phyloP scores from a whole-genome alignment of 208 protist species.

The Acanthamoeba rhysodes region DNA sequence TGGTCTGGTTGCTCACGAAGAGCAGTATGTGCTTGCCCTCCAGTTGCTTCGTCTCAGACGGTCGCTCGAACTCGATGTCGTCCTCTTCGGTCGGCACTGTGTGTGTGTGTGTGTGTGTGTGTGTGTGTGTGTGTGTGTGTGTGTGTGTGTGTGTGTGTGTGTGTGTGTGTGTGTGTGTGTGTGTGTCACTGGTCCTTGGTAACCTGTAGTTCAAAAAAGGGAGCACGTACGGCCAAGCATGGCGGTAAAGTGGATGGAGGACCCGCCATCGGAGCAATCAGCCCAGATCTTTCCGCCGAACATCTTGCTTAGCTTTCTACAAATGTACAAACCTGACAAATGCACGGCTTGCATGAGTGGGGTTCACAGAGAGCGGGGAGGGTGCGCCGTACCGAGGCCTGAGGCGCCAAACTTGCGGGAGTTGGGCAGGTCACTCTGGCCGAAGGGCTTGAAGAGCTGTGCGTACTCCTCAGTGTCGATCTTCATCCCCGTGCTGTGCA shows the following conservation, averaged over 20 bases:
- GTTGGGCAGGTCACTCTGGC: not conserved
- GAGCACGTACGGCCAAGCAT: not conserved
- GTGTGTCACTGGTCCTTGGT: too few species aligned
- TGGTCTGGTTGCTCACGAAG: not conserved
- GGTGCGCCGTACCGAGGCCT: not conserved
- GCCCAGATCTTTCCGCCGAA: conserved; percentile 16
- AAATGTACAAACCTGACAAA: conserved; percentile 24
- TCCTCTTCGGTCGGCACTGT: not conserved
- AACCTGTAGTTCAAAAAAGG: too few species aligned
- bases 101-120: too few species aligned
- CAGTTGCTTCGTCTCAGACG: not conserved
- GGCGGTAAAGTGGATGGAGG: not conserved
- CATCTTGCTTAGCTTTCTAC: conserved; percentile 44
- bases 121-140: too few species aligned
- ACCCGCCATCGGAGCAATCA: not conserved
- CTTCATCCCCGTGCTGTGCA: not conserved
- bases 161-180: too few species aligned
- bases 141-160: too few species aligned
- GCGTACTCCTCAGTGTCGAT: not conserved
- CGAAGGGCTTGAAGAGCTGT: conserved; percentile 39
- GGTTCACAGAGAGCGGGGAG: not conserved
- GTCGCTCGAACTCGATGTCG: not conserved
- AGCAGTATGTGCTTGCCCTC: not conserved
- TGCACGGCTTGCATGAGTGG: not conserved
- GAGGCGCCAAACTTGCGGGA: not conserved